phyloP scores from a whole-genome alignment of 2,329 filamentous ascomycete genomes.

The Phoma herbarum region DNA sequence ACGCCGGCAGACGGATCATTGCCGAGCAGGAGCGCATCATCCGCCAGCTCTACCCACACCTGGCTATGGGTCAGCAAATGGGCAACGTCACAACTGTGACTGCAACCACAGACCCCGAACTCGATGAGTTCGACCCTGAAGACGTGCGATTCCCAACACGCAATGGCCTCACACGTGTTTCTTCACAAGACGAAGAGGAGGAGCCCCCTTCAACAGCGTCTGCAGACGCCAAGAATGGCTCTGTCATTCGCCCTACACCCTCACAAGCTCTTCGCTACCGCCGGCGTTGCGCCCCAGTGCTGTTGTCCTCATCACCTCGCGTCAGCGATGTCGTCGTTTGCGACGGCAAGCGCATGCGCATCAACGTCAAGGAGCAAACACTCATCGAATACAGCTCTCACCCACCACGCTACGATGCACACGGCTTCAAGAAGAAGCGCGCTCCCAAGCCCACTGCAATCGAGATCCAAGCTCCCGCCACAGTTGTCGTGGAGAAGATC shows the following conservation, averaged over 20 bases:
- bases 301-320: conserved; percentile 55
- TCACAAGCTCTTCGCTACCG: conserved; percentile 57
- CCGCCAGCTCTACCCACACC: conserved; percentile 56
- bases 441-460: conserved; percentile 17
- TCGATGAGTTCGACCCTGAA: conserved; percentile 51
- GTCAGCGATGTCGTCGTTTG: conserved; percentile 58
- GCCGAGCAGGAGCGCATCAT: conserved; percentile 60
- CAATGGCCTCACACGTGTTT: conserved; percentile 25
- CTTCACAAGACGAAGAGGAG: conserved; percentile 36
- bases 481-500: conserved; percentile 15
- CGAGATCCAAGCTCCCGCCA: conserved; percentile 8
- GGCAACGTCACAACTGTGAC: conserved; percentile 23
- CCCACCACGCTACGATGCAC: conserved; percentile 57
- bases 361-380: conserved; percentile 55
- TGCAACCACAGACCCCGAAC: conserved; percentile 39
- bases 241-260: conserved; percentile 40
- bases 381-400: conserved; percentile 54
- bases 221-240: conserved; percentile 46
- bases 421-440: conserved; percentile 45
- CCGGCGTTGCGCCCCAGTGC: conserved; percentile 57
- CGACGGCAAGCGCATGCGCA: conserved; percentile 54
- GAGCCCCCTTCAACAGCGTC: conserved; percentile 29
- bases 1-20: conserved; percentile 52
- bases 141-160: conserved; percentile 49
- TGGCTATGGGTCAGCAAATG: conserved; percentile 38